phyloP scores from a whole-genome alignment of 345 rosid species.

The Eutrema yunnanense region DNA sequence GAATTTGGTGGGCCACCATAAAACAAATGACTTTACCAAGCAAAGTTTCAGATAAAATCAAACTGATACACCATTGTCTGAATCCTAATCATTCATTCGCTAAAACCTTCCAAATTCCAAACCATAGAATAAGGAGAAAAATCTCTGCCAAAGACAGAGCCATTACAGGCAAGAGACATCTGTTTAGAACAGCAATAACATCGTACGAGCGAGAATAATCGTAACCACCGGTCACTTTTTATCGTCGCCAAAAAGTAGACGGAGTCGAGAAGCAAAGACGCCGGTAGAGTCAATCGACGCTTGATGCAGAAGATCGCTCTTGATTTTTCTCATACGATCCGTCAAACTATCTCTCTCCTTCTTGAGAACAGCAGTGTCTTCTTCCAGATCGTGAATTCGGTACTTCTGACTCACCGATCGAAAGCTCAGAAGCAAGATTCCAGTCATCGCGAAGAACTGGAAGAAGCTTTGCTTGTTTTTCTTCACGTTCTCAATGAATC shows the following conservation, averaged over 20 bases:
- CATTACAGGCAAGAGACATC: neutral
- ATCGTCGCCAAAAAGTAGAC: slow-evolving; percentile 55
- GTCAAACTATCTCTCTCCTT: slow-evolving; percentile 50
- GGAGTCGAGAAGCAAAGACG: slow-evolving; percentile 67
- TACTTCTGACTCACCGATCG: slow-evolving; percentile 90
- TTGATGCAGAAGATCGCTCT: slow-evolving; percentile 53
- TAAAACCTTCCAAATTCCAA: neutral
- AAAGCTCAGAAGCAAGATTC: slow-evolving; percentile 66
- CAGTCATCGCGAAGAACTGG: slow-evolving; percentile 72
- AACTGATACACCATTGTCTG: slow-evolving; percentile 6
- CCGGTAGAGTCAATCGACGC: slow-evolving; percentile 80
- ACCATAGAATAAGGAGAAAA: neutral
- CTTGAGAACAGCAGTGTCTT: slow-evolving; percentile 56
- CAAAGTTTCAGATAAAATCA: neutral
- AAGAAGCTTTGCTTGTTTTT: slow-evolving; percentile 61
- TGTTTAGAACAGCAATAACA: neutral
- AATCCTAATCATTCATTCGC: slow-evolving; percentile 2
- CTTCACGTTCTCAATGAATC: slow-evolving; percentile 48
- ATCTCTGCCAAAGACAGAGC: neutral
- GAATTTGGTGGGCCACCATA: neutral
- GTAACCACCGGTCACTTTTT: slow-evolving; percentile 12
- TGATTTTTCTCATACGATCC: slow-evolving; percentile 54
- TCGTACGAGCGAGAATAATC: neutral
- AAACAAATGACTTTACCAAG: neutral
- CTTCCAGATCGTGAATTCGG: slow-evolving; percentile 62